Base-by-base conservation (phyloP, 768 basidiomycete genomes). In the Termitomyces sp. region DNA sequence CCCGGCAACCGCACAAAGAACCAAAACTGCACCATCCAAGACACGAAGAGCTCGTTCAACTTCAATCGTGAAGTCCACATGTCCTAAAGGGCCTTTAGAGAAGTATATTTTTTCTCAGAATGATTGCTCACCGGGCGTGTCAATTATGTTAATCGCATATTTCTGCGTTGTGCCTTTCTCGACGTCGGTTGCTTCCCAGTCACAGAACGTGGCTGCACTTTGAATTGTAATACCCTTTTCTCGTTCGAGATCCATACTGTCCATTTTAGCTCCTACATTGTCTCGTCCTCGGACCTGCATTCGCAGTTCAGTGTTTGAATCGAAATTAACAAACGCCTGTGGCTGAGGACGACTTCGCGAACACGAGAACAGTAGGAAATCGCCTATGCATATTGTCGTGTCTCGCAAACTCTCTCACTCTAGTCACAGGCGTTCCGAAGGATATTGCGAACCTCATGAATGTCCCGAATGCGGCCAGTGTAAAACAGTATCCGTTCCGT, bases 221-320 rank as follows among this genome's bases (percentile, higher is more conserved):
- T 99, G 97, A 58, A 99, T 99, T 32, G 97, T 99, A 64, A 99
- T 99, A 36, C 97, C 97, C 75, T 99, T 98, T 72, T 98, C 97
- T 44, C 96, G 80, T 70, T 99, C 97, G 4, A 99, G 77, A 59
- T 99, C 97, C 97, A 99, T 99, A 62, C 89, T 92, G 71, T 99
- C 97, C 97, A 99, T 99, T 77, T 99, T 99, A 7, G 97, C 97
- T 50, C 97, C 97, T 18, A 98, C 94, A 27, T 88, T 86, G 69
- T 99, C 97, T 51, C 90, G 82, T 41, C 97, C 97, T 56, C 97
- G 81, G 57, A 96, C 92, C 90, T 92, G 63, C 12, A 56, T 38
- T 56, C n/a, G 41, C 29, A 44, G 51, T 58, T 50, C 43, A 56
- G 41, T 23, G 43, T 18, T 41, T 36, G 31, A 29, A 56, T 46